Evolutionary conservation across 2,329 filamentous ascomycete species (phyloP).

Genomic region (Amauroascus niger): DNA sequence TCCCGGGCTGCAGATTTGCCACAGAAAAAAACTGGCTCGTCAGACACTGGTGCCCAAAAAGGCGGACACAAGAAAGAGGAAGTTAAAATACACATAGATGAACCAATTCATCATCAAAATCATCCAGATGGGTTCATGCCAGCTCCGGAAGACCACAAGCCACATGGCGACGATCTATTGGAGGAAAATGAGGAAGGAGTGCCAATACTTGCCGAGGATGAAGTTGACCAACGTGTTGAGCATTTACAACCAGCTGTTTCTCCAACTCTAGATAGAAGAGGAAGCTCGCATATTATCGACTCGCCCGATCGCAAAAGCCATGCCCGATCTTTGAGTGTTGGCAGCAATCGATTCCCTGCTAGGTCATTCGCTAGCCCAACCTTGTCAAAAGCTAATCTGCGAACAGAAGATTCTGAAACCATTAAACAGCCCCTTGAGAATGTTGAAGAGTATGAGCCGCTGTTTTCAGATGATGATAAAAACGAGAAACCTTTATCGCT

Average conservation of each 20-base stretch:
- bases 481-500: slow-evolving; percentile 45
- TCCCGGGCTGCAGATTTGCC: slow-evolving; percentile 40
- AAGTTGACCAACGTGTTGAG: slow-evolving; percentile 60
- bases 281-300: slow-evolving; percentile 35
- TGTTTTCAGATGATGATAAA: slow-evolving; percentile 73
- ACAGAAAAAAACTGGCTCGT: slow-evolving; percentile 42
- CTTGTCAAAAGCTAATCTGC: slow-evolving; percentile 46
- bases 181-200: slow-evolving; percentile 47
- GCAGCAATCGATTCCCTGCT: slow-evolving; percentile 56
- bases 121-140: slow-evolving; percentile 44
- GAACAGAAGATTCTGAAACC: slow-evolving; percentile 42
- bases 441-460: slow-evolving; percentile 86
- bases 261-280: slow-evolving; percentile 57
- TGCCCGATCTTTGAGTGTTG: slow-evolving; percentile 45
- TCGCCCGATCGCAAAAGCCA: slow-evolving; percentile 43
- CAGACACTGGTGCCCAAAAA: slow-evolving; percentile 24
- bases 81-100: slow-evolving; percentile 62
- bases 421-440: slow-evolving; percentile 64
- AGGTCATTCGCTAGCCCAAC: slow-evolving; percentile 47
- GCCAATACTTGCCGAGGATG: slow-evolving; percentile 82
- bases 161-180: slow-evolving; percentile 35
- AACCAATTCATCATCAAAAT: slow-evolving; percentile 42
- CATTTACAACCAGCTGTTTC: slow-evolving; percentile 71
- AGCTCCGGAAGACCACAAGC: slow-evolving; percentile 44
- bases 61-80: slow-evolving; percentile 23